phyloP scores from a whole-genome alignment of 306 rosid genomes.

The Citrullus amarus region DNA sequence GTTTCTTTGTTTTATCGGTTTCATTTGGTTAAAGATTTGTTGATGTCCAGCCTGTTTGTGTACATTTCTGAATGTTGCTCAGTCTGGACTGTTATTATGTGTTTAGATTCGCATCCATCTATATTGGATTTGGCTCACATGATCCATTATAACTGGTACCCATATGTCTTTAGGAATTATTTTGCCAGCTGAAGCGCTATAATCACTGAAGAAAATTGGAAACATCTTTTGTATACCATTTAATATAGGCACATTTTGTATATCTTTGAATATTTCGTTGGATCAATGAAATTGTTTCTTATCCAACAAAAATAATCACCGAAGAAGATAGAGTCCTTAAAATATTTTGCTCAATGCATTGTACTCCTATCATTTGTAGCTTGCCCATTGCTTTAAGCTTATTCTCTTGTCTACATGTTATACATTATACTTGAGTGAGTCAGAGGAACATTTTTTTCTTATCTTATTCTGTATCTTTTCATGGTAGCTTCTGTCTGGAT shows the following conservation, averaged over 20 bases:
- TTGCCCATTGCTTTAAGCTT: neutral
- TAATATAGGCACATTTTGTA: no score
- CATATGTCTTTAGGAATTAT: neutral
- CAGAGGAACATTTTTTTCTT: neutral
- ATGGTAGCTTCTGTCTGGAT: neutral
- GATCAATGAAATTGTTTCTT: no score
- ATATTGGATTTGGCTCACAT: neutral
- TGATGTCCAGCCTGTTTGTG: constrained; percentile 1
- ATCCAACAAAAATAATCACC: neutral
- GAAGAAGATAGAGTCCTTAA: neutral
- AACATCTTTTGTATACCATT: no score
- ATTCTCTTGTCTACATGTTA: neutral
- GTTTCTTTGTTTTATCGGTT: neutral
- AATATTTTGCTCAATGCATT: neutral
- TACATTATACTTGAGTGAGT: neutral
- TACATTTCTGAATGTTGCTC: neutral
- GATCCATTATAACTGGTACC: neutral
- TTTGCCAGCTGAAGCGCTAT: neutral
- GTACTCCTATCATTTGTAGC: neutral
- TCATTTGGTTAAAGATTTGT: neutral
- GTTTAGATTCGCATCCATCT: neutral
- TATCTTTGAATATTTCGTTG: no score
- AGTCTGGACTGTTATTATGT: neutral
- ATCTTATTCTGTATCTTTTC: neutral
- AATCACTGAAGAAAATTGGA: neutral